Evolutionary conservation across 371 early-diverging fungal genomes (phyloP), one percentile per base, ranked within the genome.

Genomic region (Blakeslea trispora): DNA sequence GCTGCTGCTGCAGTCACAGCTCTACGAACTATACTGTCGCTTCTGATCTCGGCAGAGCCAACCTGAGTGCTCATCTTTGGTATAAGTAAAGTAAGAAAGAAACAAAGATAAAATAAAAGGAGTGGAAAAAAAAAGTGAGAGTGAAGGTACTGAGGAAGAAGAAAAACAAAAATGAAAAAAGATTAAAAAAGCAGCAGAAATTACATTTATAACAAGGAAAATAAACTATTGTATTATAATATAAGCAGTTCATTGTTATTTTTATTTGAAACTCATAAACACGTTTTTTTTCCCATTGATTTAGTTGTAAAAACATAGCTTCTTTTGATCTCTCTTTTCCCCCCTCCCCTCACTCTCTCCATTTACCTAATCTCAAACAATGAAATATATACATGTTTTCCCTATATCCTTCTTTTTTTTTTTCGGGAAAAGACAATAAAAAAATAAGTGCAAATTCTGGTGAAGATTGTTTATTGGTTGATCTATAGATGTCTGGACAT

Each of bases 1-100:
- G 74, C 74, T 31, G 79, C 74, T 41, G 79, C 79, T 35, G 79
- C 79, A 41, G 79, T 72, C n/a, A 77, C 76, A 14, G 76, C 79
- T 54, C 74, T 53, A 13, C 67, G 68, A 7, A 75, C 76, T 34
- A 77, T 65, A 19, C 43, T 21, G 3, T 31, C 46, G 28, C 32
- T 32, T 37, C 13, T 14, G 43, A 21, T 43, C 8, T 17, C 43
- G 9, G 5, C 8, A 13, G 22, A 21, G n/a, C 18, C 18, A 43
- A 7, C 23, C 7, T 24, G 23, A 14, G 22, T 24, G 21, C 21
- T 23, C 22, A 45, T 45, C 28, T 28, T 28, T 7, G 7, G 7
- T 28, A 23, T 14, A 23, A 45, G 6, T 14, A 21, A 45, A 23
- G 21, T 3, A 17, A 18, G 9, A 42, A 24, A 45, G 8, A 19